Evolutionary conservation across 768 basidiomycete species (phyloP).

Genomic region (Boletus rubroflammeus): DNA sequence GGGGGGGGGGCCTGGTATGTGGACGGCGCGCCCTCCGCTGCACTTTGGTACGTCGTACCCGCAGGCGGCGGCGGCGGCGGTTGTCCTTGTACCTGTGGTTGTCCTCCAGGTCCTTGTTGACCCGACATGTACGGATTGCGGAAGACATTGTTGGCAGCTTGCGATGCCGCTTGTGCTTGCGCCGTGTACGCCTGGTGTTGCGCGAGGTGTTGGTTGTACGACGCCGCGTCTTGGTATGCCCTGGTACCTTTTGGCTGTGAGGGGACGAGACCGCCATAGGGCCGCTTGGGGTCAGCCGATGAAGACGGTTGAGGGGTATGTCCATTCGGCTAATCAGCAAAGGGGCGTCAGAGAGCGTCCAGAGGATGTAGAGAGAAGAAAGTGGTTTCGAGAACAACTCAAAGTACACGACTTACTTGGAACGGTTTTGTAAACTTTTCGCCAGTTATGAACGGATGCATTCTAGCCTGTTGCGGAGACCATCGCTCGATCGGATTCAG

Average conservation of each 20-base stretch:
- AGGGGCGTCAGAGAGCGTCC: constrained; percentile 7
- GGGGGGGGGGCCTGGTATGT: constrained; percentile 19
- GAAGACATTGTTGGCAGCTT: constrained; percentile 64
- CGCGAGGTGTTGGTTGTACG: constrained; percentile 91
- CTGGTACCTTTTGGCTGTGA: constrained; percentile 83
- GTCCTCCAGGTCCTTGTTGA: constrained; percentile 36
- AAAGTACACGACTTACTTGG: constrained; percentile 47
- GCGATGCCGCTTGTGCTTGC: constrained; percentile 72
- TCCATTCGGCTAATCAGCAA: constrained; percentile 48
- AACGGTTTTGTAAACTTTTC: constrained; percentile 91
- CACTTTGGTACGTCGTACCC: constrained; percentile 24
- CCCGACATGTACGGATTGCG: constrained; percentile 80
- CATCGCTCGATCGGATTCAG: constrained; percentile 94
- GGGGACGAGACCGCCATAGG: constrained; percentile 89
- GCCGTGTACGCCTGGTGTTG: constrained; percentile 94
- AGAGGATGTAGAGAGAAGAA: not conserved
- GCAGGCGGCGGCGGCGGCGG: constrained; percentile 3
- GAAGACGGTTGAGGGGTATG: constrained; percentile 28
- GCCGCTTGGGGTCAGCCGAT: constrained; percentile 70
- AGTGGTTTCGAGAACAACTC: not conserved
- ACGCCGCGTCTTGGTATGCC: constrained; percentile 87
- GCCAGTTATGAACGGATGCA: constrained; percentile 97
- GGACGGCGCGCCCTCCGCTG: constrained; percentile 11
- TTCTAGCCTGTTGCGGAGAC: constrained; percentile 93
- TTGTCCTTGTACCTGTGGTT: constrained; percentile 25